Evolutionary conservation across 2,329 filamentous ascomycete genomes (phyloP), one percentile per base, ranked within the genome.

Genomic region (Apiospora sp.): DNA sequence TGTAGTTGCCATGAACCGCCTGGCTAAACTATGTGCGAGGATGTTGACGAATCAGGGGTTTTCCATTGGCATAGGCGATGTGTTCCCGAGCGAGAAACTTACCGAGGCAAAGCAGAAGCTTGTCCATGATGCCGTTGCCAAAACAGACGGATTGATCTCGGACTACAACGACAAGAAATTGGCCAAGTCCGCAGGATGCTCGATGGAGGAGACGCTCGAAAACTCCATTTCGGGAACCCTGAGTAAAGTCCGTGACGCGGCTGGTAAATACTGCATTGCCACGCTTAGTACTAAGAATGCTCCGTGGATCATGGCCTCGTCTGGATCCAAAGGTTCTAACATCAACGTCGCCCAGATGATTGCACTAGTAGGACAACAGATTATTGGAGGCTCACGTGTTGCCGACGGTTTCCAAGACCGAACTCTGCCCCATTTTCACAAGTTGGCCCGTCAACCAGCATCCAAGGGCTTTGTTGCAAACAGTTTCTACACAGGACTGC

Each of bases 301-400:
- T 0, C 95, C 96, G 7, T 87, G 98, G 75, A 92, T 98, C 84
- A 99, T 99, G 96, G 96, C 96, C 74, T 96, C 94, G 74, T 98
- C 94, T 16, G 96, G 96, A 68, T 98, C 96, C 71, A 99, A 99
- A 83, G 96, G 96, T 81, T 98, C 95, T 6, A 93, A 94, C 78
- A 97, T 99, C 86, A 99, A 99, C 87, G 96, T 99, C 46, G 96
- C 96, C 12, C 96, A 99, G 85, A 99, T 99, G 96, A 93, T 98
- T 81, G 96, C 96, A 72, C 92, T 95, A 73, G 96, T 99, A 80
- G 96, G 96, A 69, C 96, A 99, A 84, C 96, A 99, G 78, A 98
- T 98, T 89, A 98, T 99, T 79, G 93, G 93, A 73, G 94, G 95
- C 68, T 91, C 93, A 79, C 95, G 96, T 89, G 95, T 99, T 44